Conservation (phyloP, 2,329 filamentous ascomycete species). For the Teratosphaeriaceae sp. region DNA sequence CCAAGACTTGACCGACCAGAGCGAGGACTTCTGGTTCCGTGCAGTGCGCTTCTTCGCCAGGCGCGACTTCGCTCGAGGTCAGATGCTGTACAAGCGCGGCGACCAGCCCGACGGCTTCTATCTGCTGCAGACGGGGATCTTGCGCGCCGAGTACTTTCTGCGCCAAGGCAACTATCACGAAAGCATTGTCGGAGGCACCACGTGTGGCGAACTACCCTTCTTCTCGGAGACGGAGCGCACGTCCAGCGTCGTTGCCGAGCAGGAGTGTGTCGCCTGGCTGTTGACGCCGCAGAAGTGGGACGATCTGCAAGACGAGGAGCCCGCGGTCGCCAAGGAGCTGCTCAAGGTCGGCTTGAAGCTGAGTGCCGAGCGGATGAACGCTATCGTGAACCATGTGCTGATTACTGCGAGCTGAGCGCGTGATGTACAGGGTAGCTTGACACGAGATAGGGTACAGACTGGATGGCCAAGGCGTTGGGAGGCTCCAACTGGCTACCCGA, state of each 20-base stretch:
- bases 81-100: conserved; percentile 69
- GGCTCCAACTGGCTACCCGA: too few relatives aligned
- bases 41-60: conserved; percentile 68
- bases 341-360: conserved; percentile 84
- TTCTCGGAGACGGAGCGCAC: conserved; percentile 87
- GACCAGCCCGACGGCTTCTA: conserved; percentile 78
- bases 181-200: conserved; percentile 88
- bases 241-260: conserved; percentile 75
- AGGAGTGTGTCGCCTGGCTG: conserved; percentile 66
- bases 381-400: conserved; percentile 48
- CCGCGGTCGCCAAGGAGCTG: conserved; percentile 75
- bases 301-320: conserved; percentile 62
- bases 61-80: conserved; percentile 52
- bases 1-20: conserved; percentile 73
- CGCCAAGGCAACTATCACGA: conserved; percentile 87
- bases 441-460: too few relatives aligned
- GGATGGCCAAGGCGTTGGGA: too few relatives aligned
- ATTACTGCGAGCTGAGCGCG: conserved; percentile 32
- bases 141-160: conserved; percentile 83
- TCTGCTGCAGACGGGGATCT: conserved; percentile 78
- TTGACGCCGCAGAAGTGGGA: conserved; percentile 68
- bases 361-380: conserved; percentile 86
- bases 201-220: conserved; percentile 92
- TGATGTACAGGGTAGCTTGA: too few relatives aligned
- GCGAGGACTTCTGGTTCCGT: conserved; percentile 93